These are phyloP conservation scores for Centrapalus pauciflorus DNA, from an alignment of 129 eudicot species.

Conservation along the genomic window DNA sequence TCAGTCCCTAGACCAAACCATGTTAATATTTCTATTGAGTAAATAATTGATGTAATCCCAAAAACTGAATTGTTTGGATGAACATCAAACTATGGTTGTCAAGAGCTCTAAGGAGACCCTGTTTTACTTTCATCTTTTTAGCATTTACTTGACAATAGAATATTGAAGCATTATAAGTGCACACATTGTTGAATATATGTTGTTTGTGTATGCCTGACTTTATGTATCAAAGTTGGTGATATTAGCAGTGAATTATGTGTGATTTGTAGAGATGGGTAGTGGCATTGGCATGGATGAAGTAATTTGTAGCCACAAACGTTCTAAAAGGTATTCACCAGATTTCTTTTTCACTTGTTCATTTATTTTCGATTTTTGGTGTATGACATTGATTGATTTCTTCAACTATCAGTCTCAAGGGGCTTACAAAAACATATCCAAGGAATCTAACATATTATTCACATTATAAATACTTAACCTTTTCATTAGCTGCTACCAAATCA, in stretches of 20 bases:
- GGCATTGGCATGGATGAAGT: slow-evolving; percentile 42
- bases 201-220: background rate
- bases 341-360: slow-evolving; percentile 2
- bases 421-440: slow-evolving; percentile 13
- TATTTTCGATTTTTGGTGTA: slow-evolving; percentile 16
- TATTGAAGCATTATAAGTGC: too few species aligned
- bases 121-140: too few species aligned
- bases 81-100: too few species aligned
- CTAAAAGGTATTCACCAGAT: slow-evolving; percentile 58
- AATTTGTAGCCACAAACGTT: slow-evolving; percentile 50
- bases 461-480: slow-evolving; percentile 6
- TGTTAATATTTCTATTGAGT: too few species aligned
- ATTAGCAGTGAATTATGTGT: slow-evolving; percentile 1
- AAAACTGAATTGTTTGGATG: too few species aligned
- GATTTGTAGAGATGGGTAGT: slow-evolving; percentile 49
- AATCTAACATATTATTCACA: background rate
- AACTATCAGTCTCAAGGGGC: slow-evolving; percentile 23
- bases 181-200: background rate
- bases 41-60: too few species aligned
- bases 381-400: slow-evolving; percentile 34
- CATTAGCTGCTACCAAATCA: background rate
- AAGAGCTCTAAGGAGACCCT: too few species aligned
- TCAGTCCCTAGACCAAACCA: too few species aligned
- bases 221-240: slow-evolving; percentile 23
- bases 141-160: background rate